These are phyloP conservation scores for Casaregolazyma suthepensis DNA, from an alignment of 1,139 yeast genomes.

Conservation along the genomic window DNA sequence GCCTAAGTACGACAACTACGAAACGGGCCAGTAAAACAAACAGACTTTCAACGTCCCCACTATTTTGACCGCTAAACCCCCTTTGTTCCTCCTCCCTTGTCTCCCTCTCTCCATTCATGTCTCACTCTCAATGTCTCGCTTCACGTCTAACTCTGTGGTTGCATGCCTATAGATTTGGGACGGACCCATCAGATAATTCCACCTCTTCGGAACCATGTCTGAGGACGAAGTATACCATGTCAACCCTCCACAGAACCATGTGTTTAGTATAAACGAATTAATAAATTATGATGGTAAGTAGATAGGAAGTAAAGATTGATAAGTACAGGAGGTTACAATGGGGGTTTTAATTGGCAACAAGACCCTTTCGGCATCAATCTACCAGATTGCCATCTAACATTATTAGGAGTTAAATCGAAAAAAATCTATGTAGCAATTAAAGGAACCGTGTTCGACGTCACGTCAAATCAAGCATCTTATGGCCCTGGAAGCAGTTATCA, in stretches of 20 bases:
- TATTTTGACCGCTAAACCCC: background rate
- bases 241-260: slow-evolving; percentile 43
- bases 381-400: background rate
- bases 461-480: slow-evolving; percentile 55
- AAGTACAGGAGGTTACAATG: too few species aligned
- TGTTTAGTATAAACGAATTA: slow-evolving; percentile 39
- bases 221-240: slow-evolving; percentile 19
- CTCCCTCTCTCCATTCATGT: background rate
- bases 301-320: background rate
- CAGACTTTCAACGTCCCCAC: background rate
- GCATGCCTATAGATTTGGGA: background rate
- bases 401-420: slow-evolving; percentile 36
- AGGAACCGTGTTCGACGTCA: slow-evolving; percentile 74
- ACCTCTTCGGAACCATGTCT: background rate
- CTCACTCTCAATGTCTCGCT: background rate
- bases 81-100: background rate
- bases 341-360: background rate
- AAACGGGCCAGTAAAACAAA: background rate
- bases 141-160: background rate
- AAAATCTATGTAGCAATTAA: slow-evolving; percentile 65
- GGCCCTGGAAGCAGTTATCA: slow-evolving; percentile 75
- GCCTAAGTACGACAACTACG: background rate
- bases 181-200: background rate
- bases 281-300: slow-evolving; percentile 42
- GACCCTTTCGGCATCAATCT: background rate